Evolutionary conservation across 116 monocot genomes (phyloP), one percentile per base, ranked within the genome.

Genomic region (Posidonia oceanica): DNA sequence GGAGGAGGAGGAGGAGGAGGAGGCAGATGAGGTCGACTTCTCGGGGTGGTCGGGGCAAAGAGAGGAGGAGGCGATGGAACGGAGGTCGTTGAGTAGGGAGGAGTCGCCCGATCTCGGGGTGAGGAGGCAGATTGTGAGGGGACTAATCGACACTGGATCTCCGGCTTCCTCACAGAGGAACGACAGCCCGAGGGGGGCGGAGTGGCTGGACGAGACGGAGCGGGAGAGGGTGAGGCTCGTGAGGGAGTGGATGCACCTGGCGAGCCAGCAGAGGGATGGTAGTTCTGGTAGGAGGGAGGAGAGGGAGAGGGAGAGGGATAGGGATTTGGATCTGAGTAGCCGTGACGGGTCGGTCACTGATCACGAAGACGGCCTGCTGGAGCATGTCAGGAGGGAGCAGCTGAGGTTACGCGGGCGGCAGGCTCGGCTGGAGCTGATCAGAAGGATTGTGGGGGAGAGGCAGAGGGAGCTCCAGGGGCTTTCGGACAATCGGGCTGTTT

Each of bases 171-270:
- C 48, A 7, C 48, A 48, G 17, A 75, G 74, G 44, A 57, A 39
- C 14, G 76, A 72, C 16, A 72, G 74, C 72, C 75, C 76, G 14
- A 69, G 85, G 82, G 54, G 82, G 67, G 69, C 60, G 53, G 88
- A 74, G 85, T 59, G 85, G 80, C 64, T 69, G 85, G 63, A 83
- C 86, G 59, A 69, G 85, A 74, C 76, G 77, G 75, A 90, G 74
- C 29, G 90, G 40, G 78, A 81, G 75, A 67, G 82, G 67, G 86
- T 82, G 62, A 77, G 83, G 69, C 18, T 72, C n/a, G 86, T 83
- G 75, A 77, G 86, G 66, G 78, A 82, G 74, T 79, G 84, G 81
- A 76, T 89, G 53, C 82, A 76, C 70, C 83, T 76, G 81, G 80
- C 82, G 3, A 82, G 83, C 68, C 83, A 75, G 66, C 76, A 77